phyloP scores from a whole-genome alignment of 2,329 filamentous ascomycete genomes.

The Penicillium sp. region DNA sequence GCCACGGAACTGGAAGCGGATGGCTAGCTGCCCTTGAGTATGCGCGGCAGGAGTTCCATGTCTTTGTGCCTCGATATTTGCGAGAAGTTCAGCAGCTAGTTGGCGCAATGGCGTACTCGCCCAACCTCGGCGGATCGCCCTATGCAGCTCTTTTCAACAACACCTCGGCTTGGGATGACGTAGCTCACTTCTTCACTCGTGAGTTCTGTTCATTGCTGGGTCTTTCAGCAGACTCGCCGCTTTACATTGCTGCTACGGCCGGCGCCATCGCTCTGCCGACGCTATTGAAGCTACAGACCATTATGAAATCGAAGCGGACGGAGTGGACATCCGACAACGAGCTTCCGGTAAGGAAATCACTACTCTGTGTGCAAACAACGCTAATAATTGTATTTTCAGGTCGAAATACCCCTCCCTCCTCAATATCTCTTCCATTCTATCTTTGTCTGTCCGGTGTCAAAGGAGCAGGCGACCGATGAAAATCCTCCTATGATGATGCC shows the following conservation, averaged over 20 bases:
- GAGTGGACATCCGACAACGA: slow-evolving; percentile 94
- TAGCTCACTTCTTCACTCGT: slow-evolving; percentile 80
- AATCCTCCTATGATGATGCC: slow-evolving; percentile 98
- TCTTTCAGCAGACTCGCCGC: slow-evolving; percentile 83
- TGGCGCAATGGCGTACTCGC: slow-evolving; percentile 73
- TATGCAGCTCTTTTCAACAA: slow-evolving; percentile 78
- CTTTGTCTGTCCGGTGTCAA: slow-evolving; percentile 95
- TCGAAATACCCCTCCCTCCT: slow-evolving; percentile 64
- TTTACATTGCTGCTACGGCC: slow-evolving; percentile 89
- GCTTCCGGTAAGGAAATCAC: slow-evolving; percentile 65
- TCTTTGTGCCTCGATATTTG: slow-evolving; percentile 72
- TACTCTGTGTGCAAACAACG: slow-evolving; percentile 42
- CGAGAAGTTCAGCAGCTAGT: slow-evolving; percentile 78
- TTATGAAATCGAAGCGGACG: slow-evolving; percentile 84
- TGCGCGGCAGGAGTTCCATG: slow-evolving; percentile 68
- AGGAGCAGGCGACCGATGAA: slow-evolving; percentile 87
- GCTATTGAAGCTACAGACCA: slow-evolving; percentile 80
- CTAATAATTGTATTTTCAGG: slow-evolving; percentile 36
- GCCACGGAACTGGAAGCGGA: slow-evolving; percentile 41
- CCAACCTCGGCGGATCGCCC: slow-evolving; percentile 72
- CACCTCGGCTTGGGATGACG: slow-evolving; percentile 73
- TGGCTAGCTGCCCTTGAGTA: slow-evolving; percentile 66
- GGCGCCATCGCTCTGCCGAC: slow-evolving; percentile 88
- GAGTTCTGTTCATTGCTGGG: slow-evolving; percentile 93
- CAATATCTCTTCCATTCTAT: slow-evolving; percentile 83